Base-by-base conservation (phyloP, 2,329 filamentous ascomycete genomes). In the Hysterium pulicare region DNA sequence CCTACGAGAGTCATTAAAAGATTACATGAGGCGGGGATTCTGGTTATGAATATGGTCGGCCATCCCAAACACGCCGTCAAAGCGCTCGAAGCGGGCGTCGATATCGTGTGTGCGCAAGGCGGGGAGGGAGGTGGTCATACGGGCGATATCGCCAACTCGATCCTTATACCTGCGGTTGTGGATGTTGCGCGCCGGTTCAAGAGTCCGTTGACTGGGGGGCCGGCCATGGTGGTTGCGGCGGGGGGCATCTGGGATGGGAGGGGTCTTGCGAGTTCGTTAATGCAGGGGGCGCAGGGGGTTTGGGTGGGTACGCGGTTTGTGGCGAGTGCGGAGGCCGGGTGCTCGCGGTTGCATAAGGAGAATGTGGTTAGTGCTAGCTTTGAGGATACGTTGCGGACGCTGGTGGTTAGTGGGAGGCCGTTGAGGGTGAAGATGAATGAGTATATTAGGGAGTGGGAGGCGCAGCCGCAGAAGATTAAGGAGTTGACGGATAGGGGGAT, bases 41-140 rank as follows among this genome's bases (percentile, higher is more conserved):
- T 94, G 45, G 77, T 96, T 26, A 96, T 96, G 90, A 96, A 96
- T 67, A 96, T 96, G 90, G 90, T 96, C 16, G 91, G 91, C 0
- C 87, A 90, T 57, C 90, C 91, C 2, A 89, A 86, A 64, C 91
- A 97, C 66, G 90, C 90, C 1, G 79, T 84, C 64, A 96, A 96
- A 71, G 90, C 90, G 2, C 73, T 97, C 3, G 81, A 89, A 38
- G 79, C 84, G 0, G 91, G 91, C 33, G 89, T 95, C 8, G 91
- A 97, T 68, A 84, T 96, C 50, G 79, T 97, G 5, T 95, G 90
- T 64, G 84, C 90, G 2, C 91, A 97, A 71, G 91, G 91, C 35
- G 89, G 89, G 39, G 91, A 97, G 67, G 91, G 90, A 2, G 91
- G 91, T 15, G 91, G 90, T 0, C 91, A 97, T 70, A 96, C 91